Conservation (phyloP, 805 yeast genomes). For the Wickerhamia fluorescens region DNA sequence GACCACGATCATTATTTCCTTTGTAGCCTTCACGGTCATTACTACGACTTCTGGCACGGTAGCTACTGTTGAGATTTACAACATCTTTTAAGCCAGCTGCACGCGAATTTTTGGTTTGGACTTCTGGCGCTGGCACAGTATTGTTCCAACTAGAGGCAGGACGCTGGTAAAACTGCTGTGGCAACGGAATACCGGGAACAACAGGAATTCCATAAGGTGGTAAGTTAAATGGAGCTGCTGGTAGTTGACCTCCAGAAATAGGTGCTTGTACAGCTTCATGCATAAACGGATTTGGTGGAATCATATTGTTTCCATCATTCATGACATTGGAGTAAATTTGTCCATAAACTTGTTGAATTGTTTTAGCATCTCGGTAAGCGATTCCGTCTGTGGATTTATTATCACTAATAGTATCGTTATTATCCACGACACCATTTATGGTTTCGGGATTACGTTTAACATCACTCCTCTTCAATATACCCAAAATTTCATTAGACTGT, state of each 20-base stretch:
- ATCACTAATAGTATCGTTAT: slow-evolving; percentile 4
- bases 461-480: slow-evolving; percentile 18
- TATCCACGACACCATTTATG: slow-evolving; percentile 1
- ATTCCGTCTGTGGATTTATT: slow-evolving; percentile 12
- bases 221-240: slow-evolving; percentile 5
- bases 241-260: too few species aligned
- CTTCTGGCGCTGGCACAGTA: slow-evolving; percentile 1
- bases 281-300: slow-evolving; percentile 3
- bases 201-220: slow-evolving; percentile 13
- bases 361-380: slow-evolving; percentile 16
- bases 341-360: slow-evolving; percentile 36
- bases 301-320: slow-evolving; percentile 25
- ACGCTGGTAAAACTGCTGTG: slow-evolving; percentile 20
- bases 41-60: slow-evolving; percentile 1
- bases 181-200: slow-evolving; percentile 33
- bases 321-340: slow-evolving; percentile 37
- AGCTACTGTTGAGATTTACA: not conserved
- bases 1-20: too few species aligned
- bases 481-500: slow-evolving; percentile 24
- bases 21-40: not conserved
- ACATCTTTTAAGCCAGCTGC: too few species aligned
- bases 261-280: too few species aligned
- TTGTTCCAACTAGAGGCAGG: not conserved
- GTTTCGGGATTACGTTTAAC: slow-evolving; percentile 5
- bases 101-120: not conserved